Conservation (phyloP, 2,329 filamentous ascomycete genomes). For the Sarocladiaceae sp. region DNA sequence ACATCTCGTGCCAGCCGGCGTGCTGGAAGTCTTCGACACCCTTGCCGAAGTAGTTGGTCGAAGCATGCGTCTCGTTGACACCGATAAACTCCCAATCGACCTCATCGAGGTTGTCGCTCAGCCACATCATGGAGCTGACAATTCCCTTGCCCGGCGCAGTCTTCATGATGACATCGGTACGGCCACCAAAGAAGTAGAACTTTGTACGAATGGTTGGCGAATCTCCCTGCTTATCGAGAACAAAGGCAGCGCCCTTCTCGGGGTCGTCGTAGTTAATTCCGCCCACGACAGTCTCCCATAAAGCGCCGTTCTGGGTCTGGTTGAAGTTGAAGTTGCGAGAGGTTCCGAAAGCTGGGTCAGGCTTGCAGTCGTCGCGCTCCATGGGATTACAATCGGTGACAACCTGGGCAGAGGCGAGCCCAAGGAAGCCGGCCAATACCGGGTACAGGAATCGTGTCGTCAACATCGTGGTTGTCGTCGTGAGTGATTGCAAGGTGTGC, state of each 20-base stretch:
- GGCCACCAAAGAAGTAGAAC: slow-evolving; percentile 85
- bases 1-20: slow-evolving; percentile 53
- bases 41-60: slow-evolving; percentile 79
- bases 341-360: slow-evolving; percentile 67
- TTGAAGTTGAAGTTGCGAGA: slow-evolving; percentile 63
- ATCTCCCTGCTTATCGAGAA: slow-evolving; percentile 64
- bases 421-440: slow-evolving; percentile 31
- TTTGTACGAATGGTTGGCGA: slow-evolving; percentile 74
- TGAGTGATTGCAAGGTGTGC: not conserved
- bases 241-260: slow-evolving; percentile 66
- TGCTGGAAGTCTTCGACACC: slow-evolving; percentile 61
- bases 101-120: slow-evolving; percentile 82
- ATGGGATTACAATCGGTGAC: slow-evolving; percentile 74
- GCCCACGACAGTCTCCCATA: slow-evolving; percentile 69
- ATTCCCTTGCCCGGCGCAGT: slow-evolving; percentile 71
- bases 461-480: slow-evolving; percentile 19
- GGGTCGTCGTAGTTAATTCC: slow-evolving; percentile 57
- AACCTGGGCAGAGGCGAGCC: slow-evolving; percentile 65
- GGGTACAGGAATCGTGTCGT: slow-evolving; percentile 21
- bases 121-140: slow-evolving; percentile 76
- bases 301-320: slow-evolving; percentile 48
- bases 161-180: slow-evolving; percentile 73
- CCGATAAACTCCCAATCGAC: slow-evolving; percentile 85
- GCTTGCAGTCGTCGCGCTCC: slow-evolving; percentile 60
- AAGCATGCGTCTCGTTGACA: slow-evolving; percentile 55